Conservation (phyloP, 225 moss, liverwort and hornwort species). For the Pleurozium schreberi region DNA sequence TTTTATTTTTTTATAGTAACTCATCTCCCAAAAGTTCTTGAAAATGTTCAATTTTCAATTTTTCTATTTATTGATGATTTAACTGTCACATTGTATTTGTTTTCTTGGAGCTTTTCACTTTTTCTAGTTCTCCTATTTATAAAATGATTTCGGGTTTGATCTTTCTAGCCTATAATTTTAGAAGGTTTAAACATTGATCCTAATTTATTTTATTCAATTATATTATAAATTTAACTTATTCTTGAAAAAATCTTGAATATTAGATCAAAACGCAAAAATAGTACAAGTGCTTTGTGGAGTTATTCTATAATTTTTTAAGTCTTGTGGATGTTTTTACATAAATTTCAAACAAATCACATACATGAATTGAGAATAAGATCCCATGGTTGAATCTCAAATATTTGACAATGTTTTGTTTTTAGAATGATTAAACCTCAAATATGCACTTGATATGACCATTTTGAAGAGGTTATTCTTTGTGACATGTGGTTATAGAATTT, state of each 20-base stretch:
- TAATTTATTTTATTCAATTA: not conserved
- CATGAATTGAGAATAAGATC: not conserved
- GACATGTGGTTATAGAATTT: not conserved
- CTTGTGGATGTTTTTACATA: not conserved
- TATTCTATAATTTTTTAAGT: not conserved
- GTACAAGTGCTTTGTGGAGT: not conserved
- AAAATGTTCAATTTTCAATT: not conserved
- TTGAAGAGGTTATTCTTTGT: rapidly evolving
- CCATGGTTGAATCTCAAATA: not conserved
- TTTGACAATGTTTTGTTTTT: not conserved
- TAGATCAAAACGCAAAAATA: not conserved
- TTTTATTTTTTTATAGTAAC: not conserved
- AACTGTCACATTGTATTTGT: not conserved
- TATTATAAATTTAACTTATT: not conserved
- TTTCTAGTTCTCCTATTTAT: not conserved
- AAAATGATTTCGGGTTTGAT: not conserved
- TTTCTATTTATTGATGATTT: not conserved
- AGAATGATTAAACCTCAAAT: rapidly evolving
- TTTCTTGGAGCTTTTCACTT: not conserved
- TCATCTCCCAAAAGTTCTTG: not conserved
- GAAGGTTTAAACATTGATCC: rapidly evolving
- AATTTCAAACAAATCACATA: not conserved
- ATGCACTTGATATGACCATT: not conserved
- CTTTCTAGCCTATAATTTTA: not conserved
- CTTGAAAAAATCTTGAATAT: no score